Conservation (phyloP, 305 asterid genomes). For the Rubia occidens region DNA sequence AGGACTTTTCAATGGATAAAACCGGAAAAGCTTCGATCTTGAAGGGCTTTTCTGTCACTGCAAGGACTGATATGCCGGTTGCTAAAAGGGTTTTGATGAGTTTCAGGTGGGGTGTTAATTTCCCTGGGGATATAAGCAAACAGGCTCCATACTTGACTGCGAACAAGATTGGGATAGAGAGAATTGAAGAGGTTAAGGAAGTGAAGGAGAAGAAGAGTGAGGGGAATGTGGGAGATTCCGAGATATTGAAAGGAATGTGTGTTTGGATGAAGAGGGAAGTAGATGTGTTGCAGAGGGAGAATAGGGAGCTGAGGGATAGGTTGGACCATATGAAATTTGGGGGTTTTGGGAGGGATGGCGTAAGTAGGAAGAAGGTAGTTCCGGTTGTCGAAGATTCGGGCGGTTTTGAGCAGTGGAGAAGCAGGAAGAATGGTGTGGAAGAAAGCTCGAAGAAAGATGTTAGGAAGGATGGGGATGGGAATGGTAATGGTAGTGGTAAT, state of each 20-base stretch:
- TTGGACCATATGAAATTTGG: constrained; percentile 46
- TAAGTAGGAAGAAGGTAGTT: constrained; percentile 23
- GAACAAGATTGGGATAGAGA: constrained; percentile 56
- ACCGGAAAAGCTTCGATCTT: constrained; percentile 35
- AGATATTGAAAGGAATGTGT: constrained; percentile 52
- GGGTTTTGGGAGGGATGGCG: constrained; percentile 19
- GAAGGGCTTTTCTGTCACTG: constrained; percentile 47
- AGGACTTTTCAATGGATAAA: constrained; percentile 34
- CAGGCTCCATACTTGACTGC: constrained; percentile 53
- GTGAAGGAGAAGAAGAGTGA: constrained; percentile 31
- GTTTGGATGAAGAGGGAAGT: constrained; percentile 71
- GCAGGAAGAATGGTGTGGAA: constrained; percentile 33
- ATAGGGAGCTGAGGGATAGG: constrained; percentile 50
- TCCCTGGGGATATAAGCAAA: constrained; percentile 39
- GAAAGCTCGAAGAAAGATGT: constrained; percentile 38
- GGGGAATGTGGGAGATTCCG: constrained; percentile 27
- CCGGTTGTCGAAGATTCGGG: constrained; percentile 28
- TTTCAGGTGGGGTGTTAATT: constrained; percentile 62
- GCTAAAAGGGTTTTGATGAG: constrained; percentile 37
- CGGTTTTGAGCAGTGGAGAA: constrained; percentile 57
- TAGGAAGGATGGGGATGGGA: constrained; percentile 22
- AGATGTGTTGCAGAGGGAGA: constrained; percentile 48
- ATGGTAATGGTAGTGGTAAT: constrained; percentile 15
- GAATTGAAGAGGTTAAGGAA: constrained; percentile 35
- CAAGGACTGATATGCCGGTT: constrained; percentile 54